Conservation (phyloP, 2,329 filamentous ascomycete species). For the Raffaelea ambrosiae region DNA sequence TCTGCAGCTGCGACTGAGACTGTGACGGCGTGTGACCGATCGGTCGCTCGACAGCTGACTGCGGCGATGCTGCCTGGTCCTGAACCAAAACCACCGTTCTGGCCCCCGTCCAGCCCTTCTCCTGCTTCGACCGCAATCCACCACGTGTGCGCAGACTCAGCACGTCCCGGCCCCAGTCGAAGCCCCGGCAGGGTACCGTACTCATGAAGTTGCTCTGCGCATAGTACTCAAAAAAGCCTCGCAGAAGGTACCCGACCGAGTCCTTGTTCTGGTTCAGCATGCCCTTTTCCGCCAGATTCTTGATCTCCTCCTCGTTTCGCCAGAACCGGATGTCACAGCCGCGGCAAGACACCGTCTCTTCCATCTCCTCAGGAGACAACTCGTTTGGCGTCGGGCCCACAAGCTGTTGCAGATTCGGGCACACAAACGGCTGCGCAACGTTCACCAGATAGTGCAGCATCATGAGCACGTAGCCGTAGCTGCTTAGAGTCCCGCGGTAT, state of each 20-base stretch:
- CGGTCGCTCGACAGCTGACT: conserved; percentile 4
- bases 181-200: conserved; percentile 45
- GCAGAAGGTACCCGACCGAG: conserved; percentile 60
- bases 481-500: conserved; percentile 78
- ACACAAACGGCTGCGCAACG: conserved; percentile 68
- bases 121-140: conserved; percentile 63
- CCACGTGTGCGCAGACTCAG: conserved; percentile 65
- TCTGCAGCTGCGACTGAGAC: background rate
- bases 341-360: conserved; percentile 41
- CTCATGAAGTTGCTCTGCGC: conserved; percentile 51
- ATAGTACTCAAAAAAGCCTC: conserved; percentile 85
- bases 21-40: background rate
- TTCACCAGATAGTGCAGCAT: conserved; percentile 86
- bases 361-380: conserved; percentile 26
- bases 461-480: conserved; percentile 90
- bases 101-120: conserved; percentile 82
- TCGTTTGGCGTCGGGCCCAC: conserved; percentile 30
- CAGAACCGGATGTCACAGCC: conserved; percentile 71
- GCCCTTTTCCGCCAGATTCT: conserved; percentile 45
- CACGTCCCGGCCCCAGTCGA: conserved; percentile 75
- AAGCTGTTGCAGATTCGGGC: conserved; percentile 69
- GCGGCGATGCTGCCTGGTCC: conserved; percentile 19
- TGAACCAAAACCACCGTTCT: conserved; percentile 56
- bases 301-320: conserved; percentile 64
- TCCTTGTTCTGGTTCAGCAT: conserved; percentile 61